Evolutionary conservation across 163 green algal species (phyloP).

Genomic region (Chlamydomonas reinhardtii): DNA sequence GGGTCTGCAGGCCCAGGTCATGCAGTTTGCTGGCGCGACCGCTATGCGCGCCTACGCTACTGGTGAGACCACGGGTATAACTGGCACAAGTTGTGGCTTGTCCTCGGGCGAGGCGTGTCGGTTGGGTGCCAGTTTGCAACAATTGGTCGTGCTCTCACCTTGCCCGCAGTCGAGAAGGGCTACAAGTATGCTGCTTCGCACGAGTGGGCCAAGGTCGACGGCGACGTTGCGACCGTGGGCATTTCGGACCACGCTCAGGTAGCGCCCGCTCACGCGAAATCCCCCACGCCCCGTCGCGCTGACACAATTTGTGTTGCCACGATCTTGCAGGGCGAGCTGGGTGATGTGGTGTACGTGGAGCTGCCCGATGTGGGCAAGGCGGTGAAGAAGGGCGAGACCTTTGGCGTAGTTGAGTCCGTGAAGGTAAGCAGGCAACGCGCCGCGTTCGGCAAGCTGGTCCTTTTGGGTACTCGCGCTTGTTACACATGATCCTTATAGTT

Average conservation of each 20-base stretch:
- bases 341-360: conserved; percentile 99
- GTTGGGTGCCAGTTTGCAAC: not conserved
- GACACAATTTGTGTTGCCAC: not conserved
- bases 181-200: conserved; percentile 90
- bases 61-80: not conserved
- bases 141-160: not conserved
- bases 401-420: conserved; percentile 99
- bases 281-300: no score
- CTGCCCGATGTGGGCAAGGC: conserved; percentile 92
- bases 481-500: no score
- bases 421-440: conserved; percentile 77
- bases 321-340: conserved; percentile 88
- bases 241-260: conserved; percentile 98
- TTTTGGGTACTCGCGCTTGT: no score
- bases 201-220: conserved; percentile 95
- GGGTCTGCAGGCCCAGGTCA: conserved; percentile 47
- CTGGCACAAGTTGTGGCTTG: not conserved
- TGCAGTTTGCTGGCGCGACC: not conserved
- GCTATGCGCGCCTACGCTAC: conserved; percentile 34
- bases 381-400: conserved; percentile 87
- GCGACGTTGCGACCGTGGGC: conserved; percentile 88
- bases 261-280: conserved; percentile 5
- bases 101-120: not conserved
- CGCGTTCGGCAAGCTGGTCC: no score
- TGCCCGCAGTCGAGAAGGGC: conserved; percentile 65